A percentile compares a stretch with the other conserved stretches of the same genome.
Conservation (phyloP, 208 protist genomes). For the Phytomonas sp. region DNA sequence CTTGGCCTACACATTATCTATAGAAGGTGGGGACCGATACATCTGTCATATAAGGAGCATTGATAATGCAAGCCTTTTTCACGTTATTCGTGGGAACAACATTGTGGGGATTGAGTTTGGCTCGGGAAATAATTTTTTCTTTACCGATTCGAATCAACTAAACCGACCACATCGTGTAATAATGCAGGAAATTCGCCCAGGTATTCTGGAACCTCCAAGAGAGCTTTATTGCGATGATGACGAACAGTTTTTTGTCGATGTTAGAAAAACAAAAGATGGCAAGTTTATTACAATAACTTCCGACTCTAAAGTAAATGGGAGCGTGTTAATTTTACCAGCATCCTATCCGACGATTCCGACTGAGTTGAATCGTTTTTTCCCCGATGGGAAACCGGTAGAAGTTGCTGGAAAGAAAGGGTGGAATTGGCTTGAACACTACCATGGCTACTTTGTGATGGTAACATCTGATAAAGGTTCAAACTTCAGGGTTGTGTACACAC, state of each 20-base stretch:
- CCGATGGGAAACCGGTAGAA: slow-evolving; percentile 56
- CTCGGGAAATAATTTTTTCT: slow-evolving; percentile 78
- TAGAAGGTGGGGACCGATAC: slow-evolving; percentile 84
- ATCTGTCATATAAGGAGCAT: slow-evolving; percentile 87
- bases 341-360: slow-evolving; percentile 77
- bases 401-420: slow-evolving; percentile 68
- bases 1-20: slow-evolving; percentile 84
- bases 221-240: slow-evolving; percentile 85
- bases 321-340: slow-evolving; percentile 63
- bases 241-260: slow-evolving; percentile 86
- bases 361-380: slow-evolving; percentile 58
- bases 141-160: slow-evolving; percentile 85
- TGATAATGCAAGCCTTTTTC: slow-evolving; percentile 82
- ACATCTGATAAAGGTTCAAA: slow-evolving; percentile 77
- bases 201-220: slow-evolving; percentile 68
- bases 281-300: slow-evolving; percentile 80
- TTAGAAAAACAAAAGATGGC: slow-evolving; percentile 85
- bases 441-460: slow-evolving; percentile 81
- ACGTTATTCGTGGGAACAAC: slow-evolving; percentile 85
- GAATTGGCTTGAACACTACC: slow-evolving; percentile 87
- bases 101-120: slow-evolving; percentile 90
- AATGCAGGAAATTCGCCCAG: slow-evolving; percentile 85
- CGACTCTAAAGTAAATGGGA: slow-evolving; percentile 79
- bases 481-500: slow-evolving; percentile 71
- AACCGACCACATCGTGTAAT: slow-evolving; percentile 81